Evolutionary conservation across 176 grass and related monocot genomes (phyloP), one percentile per base, ranked within the genome.

Genomic region (Hordeum marinum): DNA sequence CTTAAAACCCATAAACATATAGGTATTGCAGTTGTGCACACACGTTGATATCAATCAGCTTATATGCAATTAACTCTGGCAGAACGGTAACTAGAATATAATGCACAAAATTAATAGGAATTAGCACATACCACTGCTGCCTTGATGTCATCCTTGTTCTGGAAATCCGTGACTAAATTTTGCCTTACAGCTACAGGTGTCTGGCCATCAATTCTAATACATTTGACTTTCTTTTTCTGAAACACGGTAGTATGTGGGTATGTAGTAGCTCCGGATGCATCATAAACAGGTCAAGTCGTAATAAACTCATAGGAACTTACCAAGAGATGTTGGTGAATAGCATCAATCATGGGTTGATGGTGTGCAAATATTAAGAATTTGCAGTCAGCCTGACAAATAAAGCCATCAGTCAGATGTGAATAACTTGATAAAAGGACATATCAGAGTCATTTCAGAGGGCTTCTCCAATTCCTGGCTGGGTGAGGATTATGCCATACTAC

Each of bases 291-390:
- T 61, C 63, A 34, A 23, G 75, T 61, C 1, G 0, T 76, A 80
- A 82, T 43, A 60, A 13, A 66, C 55, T 73, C 8, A 82, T 62
- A 72, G 25, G 81, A 63, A 27, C 78, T 87, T 92, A 98, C 96
- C 81, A 92, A 68, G 18, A 95, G 93, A 89, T 92, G 88, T 64
- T 94, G 50, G 74, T 98, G 91, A 73, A 92, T 98, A 23, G 96
- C 85, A 11, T 94, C 88, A 80, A 98, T 82, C 91, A 98, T 86
- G 37, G 80, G 58, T 83, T 94, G 93, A 84, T 98, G 96, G 88
- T 98, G 93, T 42, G 96, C 96, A 92, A 98, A 95, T 92, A 98
- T 87, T 85, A 98, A 92, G 75, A 98, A 95, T 71, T 98, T 98
- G 93, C 93, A 98, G 55, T 85, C 89, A 32, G 93, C 89, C 96